Conservation (phyloP, 2,329 filamentous ascomycete genomes). For the Botrytis fragariae region DNA sequence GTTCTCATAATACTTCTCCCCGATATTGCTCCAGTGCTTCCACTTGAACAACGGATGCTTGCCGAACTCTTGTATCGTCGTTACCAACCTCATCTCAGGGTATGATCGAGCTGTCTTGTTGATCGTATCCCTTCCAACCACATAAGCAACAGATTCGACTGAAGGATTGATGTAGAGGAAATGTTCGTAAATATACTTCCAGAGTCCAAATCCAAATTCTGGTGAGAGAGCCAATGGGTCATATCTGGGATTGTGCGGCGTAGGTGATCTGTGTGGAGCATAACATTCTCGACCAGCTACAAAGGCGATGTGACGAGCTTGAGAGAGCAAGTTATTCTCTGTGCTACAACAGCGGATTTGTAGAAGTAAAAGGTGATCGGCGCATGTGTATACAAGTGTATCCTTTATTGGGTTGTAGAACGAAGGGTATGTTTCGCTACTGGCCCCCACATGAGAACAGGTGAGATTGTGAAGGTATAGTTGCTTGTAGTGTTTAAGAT, state of each 20-base stretch:
- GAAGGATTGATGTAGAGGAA: neutral
- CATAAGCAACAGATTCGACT: neutral
- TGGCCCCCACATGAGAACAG: accelerated
- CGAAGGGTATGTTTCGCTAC: neutral
- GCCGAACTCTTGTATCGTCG: neutral
- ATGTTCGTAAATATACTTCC: too few species aligned
- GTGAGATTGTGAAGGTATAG: neutral
- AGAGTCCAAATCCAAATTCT: neutral
- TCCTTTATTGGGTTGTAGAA: neutral
- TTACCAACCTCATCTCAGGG: neutral
- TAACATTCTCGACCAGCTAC: neutral
- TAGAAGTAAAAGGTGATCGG: neutral
- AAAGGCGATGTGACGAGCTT: neutral
- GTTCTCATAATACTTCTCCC: too few species aligned
- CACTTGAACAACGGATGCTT: neutral
- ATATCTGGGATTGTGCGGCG: neutral
- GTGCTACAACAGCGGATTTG: neutral
- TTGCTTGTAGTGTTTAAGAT: neutral
- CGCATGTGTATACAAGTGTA: neutral
- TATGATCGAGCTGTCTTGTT: neutral
- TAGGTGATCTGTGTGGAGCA: neutral
- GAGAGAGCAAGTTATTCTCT: neutral
- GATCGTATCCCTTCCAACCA: neutral
- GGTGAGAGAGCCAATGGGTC: neutral
- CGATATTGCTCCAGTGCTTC: neutral